Base-by-base conservation (phyloP, 202 grass and related monocot species). In the Brachypodium distachyon region DNA sequence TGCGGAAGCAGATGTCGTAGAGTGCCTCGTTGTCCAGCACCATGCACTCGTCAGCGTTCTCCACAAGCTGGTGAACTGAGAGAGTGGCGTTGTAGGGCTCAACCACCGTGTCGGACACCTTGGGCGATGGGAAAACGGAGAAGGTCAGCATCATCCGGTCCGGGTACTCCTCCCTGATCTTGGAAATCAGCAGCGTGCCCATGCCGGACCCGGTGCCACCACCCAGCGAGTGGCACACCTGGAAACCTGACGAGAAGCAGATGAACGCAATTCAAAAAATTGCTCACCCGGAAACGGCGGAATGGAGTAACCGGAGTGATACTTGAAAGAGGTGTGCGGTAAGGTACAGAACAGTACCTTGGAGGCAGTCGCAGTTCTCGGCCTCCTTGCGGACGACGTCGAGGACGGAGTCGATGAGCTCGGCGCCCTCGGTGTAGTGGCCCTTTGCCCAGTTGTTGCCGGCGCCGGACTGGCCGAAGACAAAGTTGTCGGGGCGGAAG, bases 11-110 rank as follows among this genome's bases (percentile, higher is more conserved):
- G 46, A 87, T 93, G 55, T 93, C 87, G 6, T 93, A 93, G 36
- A 93, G 87, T 1, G 91, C 91, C 66, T 94, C 91, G 2, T 94
- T 94, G 58, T 94, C 91, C 1, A 94, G 82, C 76, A 94, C 91
- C 91, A 97, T 97, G 83, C 88, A 91, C 74, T 97, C 93, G 21
- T 97, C 93, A 14, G 86, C 93, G 61, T 97, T 97, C 85, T 97
- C 90, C 58, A 97, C 90, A 67, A 97, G 83, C 90, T 97, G 90
- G 71, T 97, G 93, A 12, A 91, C 90, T 1, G 93, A 97, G 49
- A 97, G 78, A 1, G 90, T 97, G 6, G 90, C 93, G n/a, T 97
- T 97, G 85, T 97, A 97, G 41, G 93, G 90, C 78, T 97, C 88
- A 14, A 97, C 93, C 38, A 97, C 90, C 1, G 93, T 97, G 61